Conservation (phyloP, 371 early-diverging fungal species). For the Haplosporangium sp. region DNA sequence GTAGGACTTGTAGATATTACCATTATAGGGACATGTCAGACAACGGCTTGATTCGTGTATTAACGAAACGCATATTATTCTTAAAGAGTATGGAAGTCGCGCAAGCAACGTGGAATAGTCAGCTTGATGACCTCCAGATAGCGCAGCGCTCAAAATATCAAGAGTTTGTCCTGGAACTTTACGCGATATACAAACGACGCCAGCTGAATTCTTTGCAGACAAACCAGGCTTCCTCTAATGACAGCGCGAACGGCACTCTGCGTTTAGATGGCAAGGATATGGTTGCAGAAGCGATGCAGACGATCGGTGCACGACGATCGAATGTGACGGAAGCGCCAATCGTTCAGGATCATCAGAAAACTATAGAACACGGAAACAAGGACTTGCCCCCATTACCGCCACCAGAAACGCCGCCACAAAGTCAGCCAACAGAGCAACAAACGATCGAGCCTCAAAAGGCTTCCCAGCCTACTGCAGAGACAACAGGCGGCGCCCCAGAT, state of each 20-base stretch:
- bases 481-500: neutral
- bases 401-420: neutral
- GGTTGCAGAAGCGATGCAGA: constrained; percentile 56
- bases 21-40: too few species aligned
- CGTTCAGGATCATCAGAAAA: neutral
- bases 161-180: constrained; percentile 75
- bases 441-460: neutral
- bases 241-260: neutral
- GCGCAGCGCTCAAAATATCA: constrained; percentile 75
- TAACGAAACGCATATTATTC: neutral
- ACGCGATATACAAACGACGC: constrained; percentile 63
- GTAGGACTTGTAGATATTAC: constrained; percentile 8
- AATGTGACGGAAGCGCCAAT: constrained; percentile 10
- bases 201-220: constrained; percentile 18
- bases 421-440: neutral
- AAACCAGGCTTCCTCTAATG: neutral
- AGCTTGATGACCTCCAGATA: constrained; percentile 66
- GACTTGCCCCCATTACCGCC: constrained; percentile 5
- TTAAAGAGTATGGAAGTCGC: constrained; percentile 67
- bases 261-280: constrained; percentile 64
- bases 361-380: neutral
- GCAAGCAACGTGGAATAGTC: constrained; percentile 72
- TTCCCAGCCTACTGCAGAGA: neutral
- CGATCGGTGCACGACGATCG: constrained; percentile 28
- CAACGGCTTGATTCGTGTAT: too few species aligned